Evolutionary conservation across 768 basidiomycete species (phyloP).

Genomic region (Mycena epipterygia): DNA sequence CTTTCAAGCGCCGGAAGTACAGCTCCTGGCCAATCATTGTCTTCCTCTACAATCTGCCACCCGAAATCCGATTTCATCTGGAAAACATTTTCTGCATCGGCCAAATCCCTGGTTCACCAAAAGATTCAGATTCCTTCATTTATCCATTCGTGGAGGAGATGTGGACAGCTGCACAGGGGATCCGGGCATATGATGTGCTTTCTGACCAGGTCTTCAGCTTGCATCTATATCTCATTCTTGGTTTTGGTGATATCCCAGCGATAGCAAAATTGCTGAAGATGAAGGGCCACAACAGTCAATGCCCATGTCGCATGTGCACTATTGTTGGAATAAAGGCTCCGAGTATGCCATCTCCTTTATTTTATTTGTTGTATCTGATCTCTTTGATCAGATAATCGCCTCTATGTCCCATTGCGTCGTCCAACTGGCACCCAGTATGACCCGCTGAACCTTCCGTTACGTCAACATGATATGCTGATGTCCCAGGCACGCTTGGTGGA

Average conservation of each 20-base stretch:
- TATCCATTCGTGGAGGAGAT: slow-evolving; percentile 47
- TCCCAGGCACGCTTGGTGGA: background rate
- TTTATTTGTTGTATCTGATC: background rate
- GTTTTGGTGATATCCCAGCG: background rate
- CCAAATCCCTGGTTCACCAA: slow-evolving; percentile 47
- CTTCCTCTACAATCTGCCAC: slow-evolving; percentile 47
- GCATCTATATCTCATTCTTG: background rate
- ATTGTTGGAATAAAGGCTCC: background rate
- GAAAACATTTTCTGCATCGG: slow-evolving; percentile 47
- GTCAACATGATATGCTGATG: background rate
- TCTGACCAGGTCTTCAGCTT: background rate
- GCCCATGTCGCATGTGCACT: slow-evolving; percentile 10
- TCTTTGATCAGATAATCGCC: background rate
- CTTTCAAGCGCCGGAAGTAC: slow-evolving; percentile 42
- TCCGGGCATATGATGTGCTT: background rate
- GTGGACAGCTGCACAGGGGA: background rate
- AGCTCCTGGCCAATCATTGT: slow-evolving; percentile 52
- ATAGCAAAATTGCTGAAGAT: background rate
- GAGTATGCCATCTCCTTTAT: slow-evolving; percentile 13
- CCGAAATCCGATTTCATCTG: slow-evolving; percentile 44
- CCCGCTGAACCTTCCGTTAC: background rate
- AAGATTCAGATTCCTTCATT: slow-evolving; percentile 49
- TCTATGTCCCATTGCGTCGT: background rate
- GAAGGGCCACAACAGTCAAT: background rate
- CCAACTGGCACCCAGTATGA: background rate